A percentile compares a stretch with the other conserved stretches of the same genome.
Evolutionary conservation across 2,329 filamentous ascomycete genomes (phyloP).

Genomic region (Ceratocystis papillata): DNA sequence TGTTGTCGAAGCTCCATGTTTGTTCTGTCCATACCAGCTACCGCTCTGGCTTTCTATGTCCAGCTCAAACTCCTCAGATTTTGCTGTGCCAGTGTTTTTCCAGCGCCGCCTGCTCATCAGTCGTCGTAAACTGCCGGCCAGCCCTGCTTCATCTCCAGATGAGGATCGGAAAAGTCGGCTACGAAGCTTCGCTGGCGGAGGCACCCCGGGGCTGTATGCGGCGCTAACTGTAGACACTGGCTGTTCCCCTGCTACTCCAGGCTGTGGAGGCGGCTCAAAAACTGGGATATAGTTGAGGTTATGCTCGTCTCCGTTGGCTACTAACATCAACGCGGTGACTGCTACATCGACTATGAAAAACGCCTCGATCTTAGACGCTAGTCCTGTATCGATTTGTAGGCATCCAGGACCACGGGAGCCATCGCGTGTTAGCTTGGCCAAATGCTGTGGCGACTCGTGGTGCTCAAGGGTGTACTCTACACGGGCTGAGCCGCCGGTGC

Average conservation of each 20-base stretch:
- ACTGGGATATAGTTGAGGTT: constrained; percentile 28
- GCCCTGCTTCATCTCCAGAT: constrained; percentile 11
- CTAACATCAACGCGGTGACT: constrained; percentile 48
- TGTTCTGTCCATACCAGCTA: constrained; percentile 33
- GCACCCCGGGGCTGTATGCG: background rate
- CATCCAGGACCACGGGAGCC: constrained; percentile 40
- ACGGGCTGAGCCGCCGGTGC: constrained; percentile 39
- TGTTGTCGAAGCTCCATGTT: background rate
- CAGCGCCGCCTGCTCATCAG: constrained; percentile 27
- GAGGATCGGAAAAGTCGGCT: background rate
- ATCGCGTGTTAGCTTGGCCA: constrained; percentile 51
- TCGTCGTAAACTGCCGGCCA: constrained; percentile 21
- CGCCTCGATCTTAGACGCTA: constrained; percentile 48
- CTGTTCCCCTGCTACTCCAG: constrained; percentile 8
- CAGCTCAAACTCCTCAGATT: constrained; percentile 47
- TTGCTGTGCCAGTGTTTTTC: constrained; percentile 27
- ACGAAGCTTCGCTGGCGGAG: constrained; percentile 17
- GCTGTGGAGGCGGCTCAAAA: constrained; percentile 43
- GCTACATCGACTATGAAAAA: constrained; percentile 54
- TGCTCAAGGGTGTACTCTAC: constrained; percentile 57
- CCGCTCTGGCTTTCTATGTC: constrained; percentile 51
- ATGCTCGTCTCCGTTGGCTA: constrained; percentile 47
- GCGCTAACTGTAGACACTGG: constrained; percentile 25
- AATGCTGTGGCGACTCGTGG: constrained; percentile 48
- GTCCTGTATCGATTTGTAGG: constrained; percentile 50